A percentile compares a stretch with the other conserved stretches of the same genome.
Evolutionary conservation across 805 yeast species (phyloP).

Genomic region (Scheffersomyces coipomensis): DNA sequence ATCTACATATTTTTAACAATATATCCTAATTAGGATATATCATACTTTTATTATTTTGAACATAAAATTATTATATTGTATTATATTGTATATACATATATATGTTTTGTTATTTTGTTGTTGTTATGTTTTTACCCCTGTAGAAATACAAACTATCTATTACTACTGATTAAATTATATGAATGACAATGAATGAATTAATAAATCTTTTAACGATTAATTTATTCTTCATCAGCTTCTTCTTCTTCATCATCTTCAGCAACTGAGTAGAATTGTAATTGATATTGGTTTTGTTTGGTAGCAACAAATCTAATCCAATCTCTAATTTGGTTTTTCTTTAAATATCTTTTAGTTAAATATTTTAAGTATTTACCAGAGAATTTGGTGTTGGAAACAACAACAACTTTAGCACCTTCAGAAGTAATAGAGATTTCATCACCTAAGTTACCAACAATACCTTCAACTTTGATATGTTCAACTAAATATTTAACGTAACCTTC

Average conservation of each 20-base stretch:
- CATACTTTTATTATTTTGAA: too few relatives aligned
- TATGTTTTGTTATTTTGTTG: too few relatives aligned
- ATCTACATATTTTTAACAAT: too few relatives aligned
- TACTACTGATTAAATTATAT: too few relatives aligned
- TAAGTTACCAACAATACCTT: constrained; percentile 93
- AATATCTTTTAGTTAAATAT: constrained; percentile 99
- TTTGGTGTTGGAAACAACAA: constrained; percentile 87
- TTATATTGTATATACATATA: too few relatives aligned
- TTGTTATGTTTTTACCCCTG: too few relatives aligned
- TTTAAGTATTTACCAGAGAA: constrained; percentile 99
- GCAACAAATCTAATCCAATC: constrained; percentile 99
- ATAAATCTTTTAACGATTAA: too few relatives aligned
- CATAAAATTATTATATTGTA: too few relatives aligned
- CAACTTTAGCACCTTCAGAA: constrained; percentile 82
- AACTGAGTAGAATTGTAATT: constrained; percentile 98
- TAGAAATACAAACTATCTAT: too few relatives aligned
- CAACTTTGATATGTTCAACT: constrained; percentile 99
- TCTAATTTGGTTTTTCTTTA: constrained; percentile 99
- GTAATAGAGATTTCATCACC: constrained; percentile 91
- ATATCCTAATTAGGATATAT: too few relatives aligned
- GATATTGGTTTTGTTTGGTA: constrained; percentile 91
- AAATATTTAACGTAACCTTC: constrained; percentile 97
- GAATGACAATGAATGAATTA: too few relatives aligned
- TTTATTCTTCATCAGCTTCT: constrained; percentile 65
- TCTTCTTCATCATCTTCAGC: constrained; percentile 93